Conservation (phyloP, 345 rosid genomes). For the Heritiera fomes region DNA sequence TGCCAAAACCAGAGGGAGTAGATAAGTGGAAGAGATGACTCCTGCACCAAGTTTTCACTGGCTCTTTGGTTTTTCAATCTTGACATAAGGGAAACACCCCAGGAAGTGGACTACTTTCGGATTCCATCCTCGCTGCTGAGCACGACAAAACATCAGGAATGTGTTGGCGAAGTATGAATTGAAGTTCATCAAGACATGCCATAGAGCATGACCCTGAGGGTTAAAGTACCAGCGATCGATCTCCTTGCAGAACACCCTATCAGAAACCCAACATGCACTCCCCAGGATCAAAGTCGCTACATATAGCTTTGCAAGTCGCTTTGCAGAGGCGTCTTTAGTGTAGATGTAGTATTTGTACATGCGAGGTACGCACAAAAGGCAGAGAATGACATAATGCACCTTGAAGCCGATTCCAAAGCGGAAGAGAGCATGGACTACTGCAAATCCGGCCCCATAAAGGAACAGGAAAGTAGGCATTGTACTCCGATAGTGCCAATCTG, state of each 20-base stretch:
- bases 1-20: neutral
- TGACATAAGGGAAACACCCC: constrained; percentile 82
- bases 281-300: constrained; percentile 61
- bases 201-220: constrained; percentile 91
- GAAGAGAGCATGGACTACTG: constrained; percentile 58
- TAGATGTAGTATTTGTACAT: constrained; percentile 95
- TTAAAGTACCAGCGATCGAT: constrained; percentile 66
- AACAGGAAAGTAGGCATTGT: constrained; percentile 96
- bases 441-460: constrained; percentile 81
- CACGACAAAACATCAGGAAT: constrained; percentile 95
- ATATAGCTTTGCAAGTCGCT: constrained; percentile 72
- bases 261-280: constrained; percentile 72
- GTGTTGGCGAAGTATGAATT: constrained; percentile 89
- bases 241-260: constrained; percentile 58
- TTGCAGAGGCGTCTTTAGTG: constrained; percentile 67
- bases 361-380: constrained; percentile 87
- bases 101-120: constrained; percentile 60
- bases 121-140: constrained; percentile 76
- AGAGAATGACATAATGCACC: constrained; percentile 73
- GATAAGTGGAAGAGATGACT: neutral
- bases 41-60: constrained; percentile 35
- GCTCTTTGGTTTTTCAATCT: constrained; percentile 70
- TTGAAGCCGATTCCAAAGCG: constrained; percentile 83
- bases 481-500: constrained; percentile 98
- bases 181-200: constrained; percentile 92